phyloP scores from a whole-genome alignment of 2,329 filamentous ascomycete genomes.

The Rasamsonia emersonii region DNA sequence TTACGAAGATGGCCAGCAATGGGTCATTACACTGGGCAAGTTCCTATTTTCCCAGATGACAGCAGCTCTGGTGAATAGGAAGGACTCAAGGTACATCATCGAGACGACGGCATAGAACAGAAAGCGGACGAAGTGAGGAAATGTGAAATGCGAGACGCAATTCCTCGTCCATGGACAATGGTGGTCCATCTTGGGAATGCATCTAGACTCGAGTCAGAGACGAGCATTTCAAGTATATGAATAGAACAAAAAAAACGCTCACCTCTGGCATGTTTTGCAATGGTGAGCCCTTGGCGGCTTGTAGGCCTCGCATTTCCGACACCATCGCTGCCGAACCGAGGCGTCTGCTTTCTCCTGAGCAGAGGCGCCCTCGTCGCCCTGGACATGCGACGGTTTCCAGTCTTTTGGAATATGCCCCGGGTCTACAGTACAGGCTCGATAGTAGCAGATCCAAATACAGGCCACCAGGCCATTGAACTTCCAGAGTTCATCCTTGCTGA shows the following conservation, averaged over 20 bases:
- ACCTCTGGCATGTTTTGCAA: constrained; percentile 56
- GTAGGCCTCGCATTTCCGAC: constrained; percentile 51
- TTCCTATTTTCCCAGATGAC: constrained; percentile 48
- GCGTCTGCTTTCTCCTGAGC: constrained; percentile 11
- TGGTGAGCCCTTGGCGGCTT: constrained; percentile 59
- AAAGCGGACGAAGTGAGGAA: constrained; percentile 58
- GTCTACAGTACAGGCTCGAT: constrained; percentile 50
- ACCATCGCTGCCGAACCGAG: constrained; percentile 42
- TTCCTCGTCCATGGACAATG: constrained; percentile 60
- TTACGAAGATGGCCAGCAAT: not conserved
- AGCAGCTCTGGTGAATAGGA: constrained; percentile 44
- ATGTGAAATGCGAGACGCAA: constrained; percentile 57
- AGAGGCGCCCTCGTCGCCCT: constrained; percentile 12
- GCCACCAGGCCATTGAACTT: constrained; percentile 47
- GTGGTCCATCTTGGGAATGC: constrained; percentile 58
- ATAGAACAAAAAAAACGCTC: constrained; percentile 6
- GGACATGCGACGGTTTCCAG: constrained; percentile 21
- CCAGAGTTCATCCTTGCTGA: constrained; percentile 42
- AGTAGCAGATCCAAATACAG: constrained; percentile 52
- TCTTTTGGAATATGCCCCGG: constrained; percentile 46
- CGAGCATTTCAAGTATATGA: not conserved
- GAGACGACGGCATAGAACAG: constrained; percentile 51
- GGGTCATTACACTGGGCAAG: constrained; percentile 44
- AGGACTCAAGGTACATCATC: constrained; percentile 48
- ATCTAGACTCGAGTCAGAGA: constrained; percentile 32